A percentile compares a stretch with the other conserved stretches of the same genome.
These are phyloP conservation scores for Leccinum subtestaceum DNA, from an alignment of 768 basidiomycete species.

Conservation along the genomic window DNA sequence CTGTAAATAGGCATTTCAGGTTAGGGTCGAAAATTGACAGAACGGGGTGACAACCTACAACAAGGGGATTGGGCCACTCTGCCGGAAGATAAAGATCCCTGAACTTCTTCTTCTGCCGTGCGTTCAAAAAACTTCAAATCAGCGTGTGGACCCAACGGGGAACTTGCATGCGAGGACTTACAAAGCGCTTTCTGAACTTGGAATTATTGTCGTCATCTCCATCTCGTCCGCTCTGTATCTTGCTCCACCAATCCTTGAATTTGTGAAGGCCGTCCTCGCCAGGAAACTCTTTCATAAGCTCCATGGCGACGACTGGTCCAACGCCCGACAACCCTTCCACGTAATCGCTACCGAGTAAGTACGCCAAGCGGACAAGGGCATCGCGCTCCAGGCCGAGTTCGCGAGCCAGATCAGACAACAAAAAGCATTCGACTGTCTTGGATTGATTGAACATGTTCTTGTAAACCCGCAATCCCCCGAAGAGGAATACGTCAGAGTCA, in stretches of 20 bases:
- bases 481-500: conserved; percentile 98
- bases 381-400: conserved; percentile 88
- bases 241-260: conserved; percentile 94
- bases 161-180: conserved; percentile 39
- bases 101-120: conserved; percentile 80
- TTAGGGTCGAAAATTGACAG: conserved; percentile 3
- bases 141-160: conserved; percentile 5
- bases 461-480: conserved; percentile 92
- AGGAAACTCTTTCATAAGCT: conserved; percentile 89
- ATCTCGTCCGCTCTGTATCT: conserved; percentile 89
- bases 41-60: conserved; percentile 50
- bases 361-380: conserved; percentile 84
- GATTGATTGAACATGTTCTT: conserved; percentile 99
- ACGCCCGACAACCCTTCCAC: conserved; percentile 89
- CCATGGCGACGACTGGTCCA: conserved; percentile 96
- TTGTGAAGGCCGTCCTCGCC: conserved; percentile 78
- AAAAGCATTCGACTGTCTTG: conserved; percentile 97
- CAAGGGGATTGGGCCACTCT: conserved; percentile 92
- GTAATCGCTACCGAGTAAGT: conserved; percentile 95
- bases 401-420: conserved; percentile 75
- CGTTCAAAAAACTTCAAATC: conserved; percentile 3
- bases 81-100: conserved; percentile 73
- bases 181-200: conserved; percentile 82
- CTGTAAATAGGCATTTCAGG: conserved; percentile 38
- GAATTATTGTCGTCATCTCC: conserved; percentile 66